Evolutionary conservation across 306 rosid species (phyloP).

Genomic region (Potentilla sterilis): DNA sequence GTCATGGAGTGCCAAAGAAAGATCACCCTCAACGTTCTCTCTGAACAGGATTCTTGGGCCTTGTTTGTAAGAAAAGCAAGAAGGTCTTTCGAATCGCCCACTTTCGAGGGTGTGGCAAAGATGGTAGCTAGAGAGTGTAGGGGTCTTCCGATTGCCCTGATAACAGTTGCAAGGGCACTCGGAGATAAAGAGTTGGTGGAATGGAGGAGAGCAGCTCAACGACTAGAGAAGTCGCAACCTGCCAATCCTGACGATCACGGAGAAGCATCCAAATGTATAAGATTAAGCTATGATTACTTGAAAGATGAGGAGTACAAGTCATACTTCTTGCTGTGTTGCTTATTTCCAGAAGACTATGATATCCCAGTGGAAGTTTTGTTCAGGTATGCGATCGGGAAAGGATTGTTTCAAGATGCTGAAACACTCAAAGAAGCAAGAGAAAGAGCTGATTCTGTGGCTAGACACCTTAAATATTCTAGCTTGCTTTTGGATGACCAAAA

Average conservation of each 20-base stretch:
- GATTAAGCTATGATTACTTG: neutral
- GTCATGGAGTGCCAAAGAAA: too few relatives aligned
- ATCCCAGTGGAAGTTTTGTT: neutral
- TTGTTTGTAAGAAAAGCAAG: neutral
- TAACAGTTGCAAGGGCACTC: neutral
- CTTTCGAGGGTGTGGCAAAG: neutral
- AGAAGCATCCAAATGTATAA: neutral
- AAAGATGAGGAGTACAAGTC: neutral
- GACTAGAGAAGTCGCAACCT: neutral
- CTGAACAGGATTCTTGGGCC: neutral
- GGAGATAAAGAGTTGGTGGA: neutral
- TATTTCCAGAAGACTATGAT: neutral
- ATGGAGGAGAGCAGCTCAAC: neutral
- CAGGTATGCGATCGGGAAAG: neutral
- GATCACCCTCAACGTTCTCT: neutral
- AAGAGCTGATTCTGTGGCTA: neutral
- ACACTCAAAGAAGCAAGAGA: neutral
- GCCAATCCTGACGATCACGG: neutral
- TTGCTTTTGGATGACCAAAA: slow-evolving; percentile 7
- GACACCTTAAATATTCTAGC: slow-evolving; percentile 13
- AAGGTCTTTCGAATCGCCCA: neutral
- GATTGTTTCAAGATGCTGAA: neutral
- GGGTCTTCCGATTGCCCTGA: neutral
- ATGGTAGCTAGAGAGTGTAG: neutral
- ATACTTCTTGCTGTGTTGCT: neutral